Evolutionary conservation across 2,329 filamentous ascomycete species (phyloP), one percentile per base, ranked within the genome.

Genomic region (Pyrenophora seminiperda): DNA sequence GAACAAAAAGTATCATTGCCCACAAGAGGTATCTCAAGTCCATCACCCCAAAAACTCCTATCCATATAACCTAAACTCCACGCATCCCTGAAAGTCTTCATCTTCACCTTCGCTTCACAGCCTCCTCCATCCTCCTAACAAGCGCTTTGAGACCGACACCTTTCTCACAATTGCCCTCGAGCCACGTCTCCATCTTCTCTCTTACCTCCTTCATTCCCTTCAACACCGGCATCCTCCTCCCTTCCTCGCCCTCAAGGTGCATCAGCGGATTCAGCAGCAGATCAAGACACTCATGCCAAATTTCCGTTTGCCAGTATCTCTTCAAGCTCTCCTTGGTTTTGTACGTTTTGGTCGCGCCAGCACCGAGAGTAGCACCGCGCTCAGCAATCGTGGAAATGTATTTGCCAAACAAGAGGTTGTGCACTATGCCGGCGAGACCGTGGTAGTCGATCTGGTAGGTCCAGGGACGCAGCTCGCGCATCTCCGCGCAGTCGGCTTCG

Each of bases 381-480:
- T 76, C 76, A 4, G 68, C 78, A 1, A 81, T 71, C 0, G 91
- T 95, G 69, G 96, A 90, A 64, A 99, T 94, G 75, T 97, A 97
- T 67, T 90, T 91, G 7, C 94, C 93, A 69, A 97, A 99, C 3
- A 99, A 82, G 62, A 99, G 82, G 34, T 85, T 88, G 74, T 99
- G 91, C 4, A 97, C 79, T 18, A 90, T 89, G 4, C 91, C 91
- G 0, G 94, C 94, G 0, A 97, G 81, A 10, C 94, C 94, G 72
- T 96, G 90, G 65, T 97, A 95, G 76, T 99, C 94, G 60, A 97
- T 90, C 72, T 99, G 94, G 78, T 91, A 97, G 1, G 93, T 97
- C 94, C 94, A 99, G 0, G 92, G 91, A 1, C 93, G 83, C 48
- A 91, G 83, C 75, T 99, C 93, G 38, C 92, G 88, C 83, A 97